These are phyloP conservation scores for Porcisia hertigi DNA, from an alignment of 208 protist genomes.

Conservation along the genomic window DNA sequence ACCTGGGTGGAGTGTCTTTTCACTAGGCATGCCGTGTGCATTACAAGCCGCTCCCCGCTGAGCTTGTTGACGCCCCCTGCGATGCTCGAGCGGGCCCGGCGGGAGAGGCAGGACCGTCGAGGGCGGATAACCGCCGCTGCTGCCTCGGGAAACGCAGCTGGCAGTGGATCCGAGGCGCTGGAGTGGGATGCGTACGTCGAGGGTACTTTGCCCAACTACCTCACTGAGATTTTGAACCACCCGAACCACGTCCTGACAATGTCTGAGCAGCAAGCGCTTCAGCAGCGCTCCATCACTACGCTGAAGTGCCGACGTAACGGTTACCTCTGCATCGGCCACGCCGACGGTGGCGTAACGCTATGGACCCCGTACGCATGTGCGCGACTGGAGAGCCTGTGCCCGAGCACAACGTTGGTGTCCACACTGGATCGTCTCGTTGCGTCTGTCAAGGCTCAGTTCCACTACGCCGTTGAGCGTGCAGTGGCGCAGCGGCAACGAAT, in stretches of 20 bases:
- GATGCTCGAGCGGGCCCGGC: conserved; percentile 63
- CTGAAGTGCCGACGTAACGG: conserved; percentile 71
- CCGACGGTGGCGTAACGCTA: conserved; percentile 64
- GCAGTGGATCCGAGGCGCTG: not conserved
- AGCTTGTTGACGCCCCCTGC: conserved; percentile 56
- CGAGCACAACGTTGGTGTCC: conserved; percentile 39
- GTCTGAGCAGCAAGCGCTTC: conserved; percentile 32
- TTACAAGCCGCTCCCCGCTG: conserved; percentile 57
- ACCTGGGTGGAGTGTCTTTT: conserved; percentile 79
- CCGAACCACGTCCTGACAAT: conserved; percentile 42
- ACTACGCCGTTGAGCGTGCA: conserved; percentile 34
- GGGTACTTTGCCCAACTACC: conserved; percentile 44
- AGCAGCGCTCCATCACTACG: conserved; percentile 40
- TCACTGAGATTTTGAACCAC: conserved; percentile 46
- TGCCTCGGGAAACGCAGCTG: not conserved
- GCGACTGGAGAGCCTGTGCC: conserved; percentile 63
- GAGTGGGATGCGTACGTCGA: conserved; percentile 73
- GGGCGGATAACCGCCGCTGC: conserved; percentile 10
- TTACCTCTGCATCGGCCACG: conserved; percentile 63
- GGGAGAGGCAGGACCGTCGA: conserved; percentile 54
- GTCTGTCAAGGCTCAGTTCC: conserved; percentile 55
- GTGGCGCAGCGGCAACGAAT: conserved; percentile 42
- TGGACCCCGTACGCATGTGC: conserved; percentile 75
- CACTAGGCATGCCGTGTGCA: conserved; percentile 55
- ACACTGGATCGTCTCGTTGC: conserved; percentile 43